Percentiles rank a stretch among this genome's conserved stretches.
Conservation (phyloP, 495 filamentous ascomycete genomes). For the Pyrenula aspistea region DNA sequence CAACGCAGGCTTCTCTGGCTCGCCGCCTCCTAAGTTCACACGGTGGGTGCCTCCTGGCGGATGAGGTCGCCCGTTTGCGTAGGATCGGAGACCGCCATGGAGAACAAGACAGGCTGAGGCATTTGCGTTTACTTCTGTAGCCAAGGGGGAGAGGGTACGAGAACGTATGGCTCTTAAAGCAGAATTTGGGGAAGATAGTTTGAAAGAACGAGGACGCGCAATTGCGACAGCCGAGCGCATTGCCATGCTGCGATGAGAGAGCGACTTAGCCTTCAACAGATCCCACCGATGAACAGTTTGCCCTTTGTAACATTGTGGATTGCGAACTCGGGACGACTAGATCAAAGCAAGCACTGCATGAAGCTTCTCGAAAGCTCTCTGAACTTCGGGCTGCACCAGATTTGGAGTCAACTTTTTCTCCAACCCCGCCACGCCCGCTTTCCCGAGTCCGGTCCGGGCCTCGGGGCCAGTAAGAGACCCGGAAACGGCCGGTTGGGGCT, state of each 20-base stretch:
- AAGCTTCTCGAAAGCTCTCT: neutral
- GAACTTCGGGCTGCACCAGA: neutral
- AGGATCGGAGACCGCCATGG: conserved; percentile 30
- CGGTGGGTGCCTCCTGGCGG: conserved; percentile 86
- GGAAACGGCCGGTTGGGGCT: too few relatives aligned
- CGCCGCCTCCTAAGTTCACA: conserved; percentile 74
- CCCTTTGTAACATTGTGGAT: too few relatives aligned
- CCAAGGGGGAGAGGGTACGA: neutral
- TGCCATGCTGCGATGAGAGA: neutral
- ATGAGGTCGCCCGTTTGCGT: conserved; percentile 69
- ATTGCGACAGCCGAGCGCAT: neutral
- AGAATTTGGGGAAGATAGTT: neutral
- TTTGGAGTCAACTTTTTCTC: neutral
- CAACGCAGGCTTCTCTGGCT: conserved; percentile 70
- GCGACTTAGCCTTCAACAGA: too few relatives aligned
- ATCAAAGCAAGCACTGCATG: neutral
- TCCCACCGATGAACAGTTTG: too few relatives aligned
- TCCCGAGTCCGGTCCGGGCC: too few relatives aligned
- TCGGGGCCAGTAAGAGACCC: too few relatives aligned
- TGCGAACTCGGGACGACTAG: too few relatives aligned
- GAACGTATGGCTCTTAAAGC: neutral
- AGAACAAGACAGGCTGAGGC: neutral
- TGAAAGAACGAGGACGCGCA: neutral
- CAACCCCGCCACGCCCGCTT: neutral
- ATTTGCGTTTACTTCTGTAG: neutral